A percentile compares a stretch with the other conserved stretches of the same genome.
Evolutionary conservation across 768 basidiomycete genomes (phyloP).

Genomic region (Calocybe cyanea): DNA sequence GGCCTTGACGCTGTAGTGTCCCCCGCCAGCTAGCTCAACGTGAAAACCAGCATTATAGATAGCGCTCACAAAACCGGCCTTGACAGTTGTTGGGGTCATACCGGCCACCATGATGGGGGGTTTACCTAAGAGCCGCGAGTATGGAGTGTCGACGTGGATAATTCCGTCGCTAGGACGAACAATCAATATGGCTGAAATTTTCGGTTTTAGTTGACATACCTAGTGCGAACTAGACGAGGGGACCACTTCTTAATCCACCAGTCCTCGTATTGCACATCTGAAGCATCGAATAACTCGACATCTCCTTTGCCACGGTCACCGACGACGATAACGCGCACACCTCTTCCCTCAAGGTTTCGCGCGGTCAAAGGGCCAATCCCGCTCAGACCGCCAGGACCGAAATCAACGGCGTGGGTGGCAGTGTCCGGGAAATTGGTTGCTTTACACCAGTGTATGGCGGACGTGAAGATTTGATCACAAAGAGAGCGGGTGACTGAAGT

Average conservation of each 20-base stretch:
- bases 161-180: constrained; percentile 71
- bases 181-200: constrained; percentile 6
- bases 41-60: constrained; percentile 93
- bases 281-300: constrained; percentile 75
- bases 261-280: constrained; percentile 67
- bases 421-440: constrained; percentile 87
- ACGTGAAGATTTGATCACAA: constrained; percentile 90
- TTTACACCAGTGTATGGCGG: constrained; percentile 88
- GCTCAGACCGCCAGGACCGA: constrained; percentile 91
- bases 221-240: constrained; percentile 84
- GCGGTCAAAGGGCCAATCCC: constrained; percentile 92
- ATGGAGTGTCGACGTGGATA: constrained; percentile 91
- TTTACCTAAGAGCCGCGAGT: constrained; percentile 94
- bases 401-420: constrained; percentile 94
- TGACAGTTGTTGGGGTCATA: constrained; percentile 98
- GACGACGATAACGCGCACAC: constrained; percentile 83
- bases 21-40: constrained; percentile 95
- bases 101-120: constrained; percentile 99
- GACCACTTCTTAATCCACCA: constrained; percentile 92
- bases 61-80: constrained; percentile 92
- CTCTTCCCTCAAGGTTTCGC: constrained; percentile 89
- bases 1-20: constrained; percentile 90
- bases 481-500: constrained; percentile 82
- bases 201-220: constrained; percentile 44
- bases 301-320: constrained; percentile 91